Base-by-base conservation (phyloP, 257 asterid genomes). In the Ophiorrhiza pumila region DNA sequence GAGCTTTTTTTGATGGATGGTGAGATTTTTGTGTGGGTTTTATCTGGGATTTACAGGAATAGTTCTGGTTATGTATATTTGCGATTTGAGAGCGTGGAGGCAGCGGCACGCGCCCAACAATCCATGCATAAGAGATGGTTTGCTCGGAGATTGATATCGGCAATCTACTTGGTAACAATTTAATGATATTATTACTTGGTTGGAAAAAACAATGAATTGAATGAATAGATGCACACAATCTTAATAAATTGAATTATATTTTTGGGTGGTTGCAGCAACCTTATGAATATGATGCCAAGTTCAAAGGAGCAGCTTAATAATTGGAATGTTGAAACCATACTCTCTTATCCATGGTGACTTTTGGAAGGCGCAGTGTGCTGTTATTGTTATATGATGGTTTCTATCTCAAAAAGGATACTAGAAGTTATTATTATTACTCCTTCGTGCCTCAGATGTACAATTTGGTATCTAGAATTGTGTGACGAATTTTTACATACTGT, bases 81-180 rank as follows among this genome's bases (percentile, higher is more conserved):
- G 86, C 88, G 96, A 81, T 91, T 94, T 62, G 96, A 94, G 42
- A 91, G 86, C 72, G 85, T 78, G 45, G 99, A 90, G 77, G 92
- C 85, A 37, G 90, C 99, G 29, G 41, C 91, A 68, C 91, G 87
- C 22, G 97, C 96, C 81, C 97, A 94, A 81, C 99, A 87, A 80
- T 96, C 96, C 34, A 94, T 94, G 99, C 99, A 94, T 73, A 86
- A 86, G 82, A 79, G 99, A 88, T 91, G 99, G 99, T 94, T 94
- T 85, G 99, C 99, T 73, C 93, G 97, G 32, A 86, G 91, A 84
- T 82, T 85, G 80, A 92, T 94, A 76, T 91, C 99, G 41, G 99
- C 99, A 62, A 94, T 94, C 72, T 94, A 84, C 87, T 80, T 94
- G 98, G 98, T 94, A 91, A 55, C 47, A 74, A 10, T 43, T 46